Base-by-base conservation (phyloP, 1,139 yeast species). In the Meyerozyma elateridarum region DNA sequence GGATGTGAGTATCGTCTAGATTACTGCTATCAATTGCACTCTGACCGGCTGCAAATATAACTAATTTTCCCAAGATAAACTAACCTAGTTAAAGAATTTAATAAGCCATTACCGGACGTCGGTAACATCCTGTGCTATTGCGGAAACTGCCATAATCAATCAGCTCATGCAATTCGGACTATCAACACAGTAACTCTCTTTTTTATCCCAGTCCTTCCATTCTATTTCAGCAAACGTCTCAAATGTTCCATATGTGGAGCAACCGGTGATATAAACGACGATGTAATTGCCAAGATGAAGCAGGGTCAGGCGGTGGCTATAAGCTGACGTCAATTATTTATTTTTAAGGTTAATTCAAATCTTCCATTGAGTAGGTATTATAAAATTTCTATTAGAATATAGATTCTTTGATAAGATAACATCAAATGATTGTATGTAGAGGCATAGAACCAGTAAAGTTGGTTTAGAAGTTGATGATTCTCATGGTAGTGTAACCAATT, bases 401-500 rank as follows among this genome's bases (percentile, higher is more conserved):
- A n/a, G n/a, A n/a, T n/a, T n/a, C n/a, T n/a, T n/a, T n/a, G n/a
- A n/a, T n/a, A 9, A 9, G 20, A 9, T 19, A 19, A 19, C 20
- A 8, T n/a, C n/a, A n/a, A n/a, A n/a, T n/a, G n/a, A n/a, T n/a
- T n/a, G n/a, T n/a, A n/a, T n/a, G n/a, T n/a, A n/a, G n/a, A n/a
- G n/a, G n/a, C n/a, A n/a, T n/a, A n/a, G n/a, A n/a, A n/a, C 25
- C 6, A 22, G 18, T 15, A 11, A 13, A 25, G 16, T 15, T 18
- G 20, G 14, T 8, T 41, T 48, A 68, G 42, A 68, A 69, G 34
- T 64, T 57, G 26, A 69, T 64, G 25, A 67, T 41, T 33, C 64
- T 64, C 85, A 80, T 78, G 19, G 78, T 76, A 42, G 79, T 79
- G 48, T 71, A 80, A 13, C 89, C 89, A 19, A 81, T 59, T 4